Evolutionary conservation across 805 yeast species (phyloP).

Genomic region (Teunomyces barrocoloradensis): DNA sequence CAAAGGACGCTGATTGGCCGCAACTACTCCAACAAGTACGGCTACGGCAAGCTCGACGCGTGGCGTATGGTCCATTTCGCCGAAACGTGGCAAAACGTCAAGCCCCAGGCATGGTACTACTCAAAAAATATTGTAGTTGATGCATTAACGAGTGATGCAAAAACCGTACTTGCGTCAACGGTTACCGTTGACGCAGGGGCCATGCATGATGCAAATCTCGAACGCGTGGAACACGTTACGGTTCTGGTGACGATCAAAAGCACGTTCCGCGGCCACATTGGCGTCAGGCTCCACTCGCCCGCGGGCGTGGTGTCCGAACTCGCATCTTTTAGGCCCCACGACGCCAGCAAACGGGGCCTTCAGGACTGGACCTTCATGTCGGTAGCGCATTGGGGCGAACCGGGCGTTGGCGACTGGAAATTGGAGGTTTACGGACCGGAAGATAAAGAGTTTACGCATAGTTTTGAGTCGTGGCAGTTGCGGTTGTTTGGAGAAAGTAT

Average conservation of each 20-base stretch:
- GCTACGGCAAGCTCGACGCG: conserved; percentile 91
- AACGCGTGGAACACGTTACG: conserved; percentile 80
- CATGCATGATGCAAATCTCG: conserved; percentile 57
- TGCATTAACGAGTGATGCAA: conserved; percentile 7
- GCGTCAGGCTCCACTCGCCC: conserved; percentile 70
- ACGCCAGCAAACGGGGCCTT: conserved; percentile 58
- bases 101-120: conserved; percentile 85
- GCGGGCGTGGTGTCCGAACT: conserved; percentile 68
- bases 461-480: conserved; percentile 69
- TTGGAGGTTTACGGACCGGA: conserved; percentile 50
- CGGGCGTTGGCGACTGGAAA: conserved; percentile 79
- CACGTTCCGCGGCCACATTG: conserved; percentile 64
- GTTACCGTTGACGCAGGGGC: conserved; percentile 44
- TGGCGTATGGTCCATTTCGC: conserved; percentile 71
- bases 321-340: conserved; percentile 65
- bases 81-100: conserved; percentile 73
- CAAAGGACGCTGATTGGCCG: conserved; percentile 67
- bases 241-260: conserved; percentile 72
- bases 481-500: conserved; percentile 77
- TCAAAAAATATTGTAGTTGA: conserved; percentile 38
- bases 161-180: conserved; percentile 24
- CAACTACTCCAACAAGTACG: conserved; percentile 79
- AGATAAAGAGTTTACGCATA: conserved; percentile 27
- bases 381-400: conserved; percentile 97
- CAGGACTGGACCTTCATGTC: conserved; percentile 88